Evolutionary conservation across 148 eudicot genomes (phyloP), one percentile per base, ranked within the genome.

Genomic region (Rhododendron simsii): DNA sequence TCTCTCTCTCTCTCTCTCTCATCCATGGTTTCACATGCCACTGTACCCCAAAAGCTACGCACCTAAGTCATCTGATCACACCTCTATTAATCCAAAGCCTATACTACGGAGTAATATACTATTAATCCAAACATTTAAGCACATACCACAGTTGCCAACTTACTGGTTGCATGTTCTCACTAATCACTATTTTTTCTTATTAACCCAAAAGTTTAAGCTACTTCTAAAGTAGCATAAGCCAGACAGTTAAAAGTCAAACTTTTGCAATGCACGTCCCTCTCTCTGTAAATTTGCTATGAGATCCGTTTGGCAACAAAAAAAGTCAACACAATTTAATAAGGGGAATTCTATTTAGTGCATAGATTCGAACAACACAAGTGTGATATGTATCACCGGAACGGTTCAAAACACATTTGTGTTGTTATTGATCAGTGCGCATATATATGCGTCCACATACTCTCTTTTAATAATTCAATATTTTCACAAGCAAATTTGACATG

Each of bases 21-120:
- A 33, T 33, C 35, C 35, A 1, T 33, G 35, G 35, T 1, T 82
- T 23, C 84, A 82, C 84, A 82, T 82, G 84, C 50, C 12, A 61
- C 4, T 82, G 51, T 82, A 61, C 61, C 74, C 84, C 65, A 35
- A 82, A 82, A 82, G 74, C n/a, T 61, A 61, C 69, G 69, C 69
- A 61, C 18, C 65, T 28, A 45, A 81, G 67, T 65, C 83, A 81
- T 57, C 69, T 81, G 69, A 37, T 37, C 39, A 61, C 74, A 82
- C 44, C 30, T 82, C 74, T 47, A 26, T 37, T 23, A 82, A 59
- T 63, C 71, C 28, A 61, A 82, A 82, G 30, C 48, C 73, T 73
- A 5, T 20, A 51, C 14, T 57, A 33, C 35, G 35, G 35, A 33
- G 35, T 33, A 55, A 23, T 26, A 23, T n/a, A n/a, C 71, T 77